These are phyloP conservation scores for Crithidia mellificae DNA, from an alignment of 208 protist genomes.

Conservation along the genomic window DNA sequence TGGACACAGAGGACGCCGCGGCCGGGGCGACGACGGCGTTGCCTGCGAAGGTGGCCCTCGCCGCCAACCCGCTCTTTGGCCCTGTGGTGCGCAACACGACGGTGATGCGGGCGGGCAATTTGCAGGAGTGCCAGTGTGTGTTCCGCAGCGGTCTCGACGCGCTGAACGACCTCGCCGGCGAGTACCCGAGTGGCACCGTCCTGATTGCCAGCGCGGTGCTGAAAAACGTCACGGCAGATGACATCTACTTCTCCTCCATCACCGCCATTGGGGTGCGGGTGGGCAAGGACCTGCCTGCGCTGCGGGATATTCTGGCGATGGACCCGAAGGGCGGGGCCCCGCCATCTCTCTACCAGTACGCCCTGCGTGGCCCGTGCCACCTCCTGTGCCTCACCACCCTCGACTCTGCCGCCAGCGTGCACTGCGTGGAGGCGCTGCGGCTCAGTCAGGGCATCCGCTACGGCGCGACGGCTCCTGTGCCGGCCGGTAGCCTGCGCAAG, in stretches of 20 bases:
- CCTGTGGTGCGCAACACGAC: slow-evolving; percentile 38
- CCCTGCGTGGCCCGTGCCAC: slow-evolving; percentile 34
- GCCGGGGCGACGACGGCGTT: neutral
- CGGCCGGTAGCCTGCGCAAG: slow-evolving; percentile 34
- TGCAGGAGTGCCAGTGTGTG: slow-evolving; percentile 12
- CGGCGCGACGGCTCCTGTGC: slow-evolving; percentile 24
- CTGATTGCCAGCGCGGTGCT: slow-evolving; percentile 32
- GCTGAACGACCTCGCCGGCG: slow-evolving; percentile 3
- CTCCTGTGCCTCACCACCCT: slow-evolving; percentile 39
- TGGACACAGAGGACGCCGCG: slow-evolving; percentile 5
- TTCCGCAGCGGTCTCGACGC: slow-evolving; percentile 16
- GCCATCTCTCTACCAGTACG: slow-evolving; percentile 44
- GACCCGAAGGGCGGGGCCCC: slow-evolving; percentile 27
- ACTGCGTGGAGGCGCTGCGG: slow-evolving; percentile 29
- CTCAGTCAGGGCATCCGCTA: slow-evolving; percentile 26
- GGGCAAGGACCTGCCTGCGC: slow-evolving; percentile 30
- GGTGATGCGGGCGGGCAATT: slow-evolving; percentile 11
- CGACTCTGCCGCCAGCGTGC: slow-evolving; percentile 21
- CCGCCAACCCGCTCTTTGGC: slow-evolving; percentile 41
- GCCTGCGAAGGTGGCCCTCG: slow-evolving; percentile 14
- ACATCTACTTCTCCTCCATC: slow-evolving; percentile 39
- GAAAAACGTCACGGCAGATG: slow-evolving; percentile 23
- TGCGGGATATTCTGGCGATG: slow-evolving; percentile 38
- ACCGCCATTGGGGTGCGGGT: slow-evolving; percentile 25
- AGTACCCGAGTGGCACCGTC: slow-evolving; percentile 18